A percentile compares a stretch with the other conserved stretches of the same genome.
These are phyloP conservation scores for Willaertia magna DNA, from an alignment of 208 protist genomes.

Conservation along the genomic window DNA sequence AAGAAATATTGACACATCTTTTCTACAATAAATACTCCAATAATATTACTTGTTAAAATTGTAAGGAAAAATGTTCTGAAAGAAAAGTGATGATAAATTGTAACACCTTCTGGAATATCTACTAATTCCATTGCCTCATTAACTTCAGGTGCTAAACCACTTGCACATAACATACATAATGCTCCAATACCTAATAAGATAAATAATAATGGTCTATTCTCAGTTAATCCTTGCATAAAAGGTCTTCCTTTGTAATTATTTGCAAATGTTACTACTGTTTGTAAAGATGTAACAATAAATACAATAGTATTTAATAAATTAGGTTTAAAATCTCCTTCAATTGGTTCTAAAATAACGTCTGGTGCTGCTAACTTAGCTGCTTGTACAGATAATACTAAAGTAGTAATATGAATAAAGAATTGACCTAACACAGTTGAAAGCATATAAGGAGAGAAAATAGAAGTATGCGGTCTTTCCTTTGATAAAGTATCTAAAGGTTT, in stretches of 20 bases:
- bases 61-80: not conserved
- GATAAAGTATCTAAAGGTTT: conserved; percentile 77
- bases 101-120: not conserved
- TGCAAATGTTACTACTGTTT: conserved; percentile 85
- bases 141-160: conserved; percentile 7
- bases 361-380: conserved; percentile 51
- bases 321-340: conserved; percentile 80
- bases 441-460: conserved; percentile 79
- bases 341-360: not conserved
- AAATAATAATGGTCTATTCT: conserved; percentile 75
- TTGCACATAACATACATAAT: conserved; percentile 2
- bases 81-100: not conserved
- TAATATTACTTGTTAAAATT: not conserved
- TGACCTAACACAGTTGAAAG: conserved; percentile 81
- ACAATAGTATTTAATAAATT: conserved; percentile 89
- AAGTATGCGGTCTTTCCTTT: conserved; percentile 66
- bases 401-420: conserved; percentile 80
- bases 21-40: not conserved
- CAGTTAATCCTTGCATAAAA: conserved; percentile 75
- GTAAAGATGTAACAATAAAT: conserved; percentile 82
- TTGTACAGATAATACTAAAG: conserved; percentile 63
- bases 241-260: conserved; percentile 92
- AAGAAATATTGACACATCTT: not conserved
- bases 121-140: not conserved
- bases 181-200: conserved; percentile 47